Evolutionary conservation across 2,329 filamentous ascomycete species (phyloP), one percentile per base, ranked within the genome.

Genomic region (Neospermospora avenae): DNA sequence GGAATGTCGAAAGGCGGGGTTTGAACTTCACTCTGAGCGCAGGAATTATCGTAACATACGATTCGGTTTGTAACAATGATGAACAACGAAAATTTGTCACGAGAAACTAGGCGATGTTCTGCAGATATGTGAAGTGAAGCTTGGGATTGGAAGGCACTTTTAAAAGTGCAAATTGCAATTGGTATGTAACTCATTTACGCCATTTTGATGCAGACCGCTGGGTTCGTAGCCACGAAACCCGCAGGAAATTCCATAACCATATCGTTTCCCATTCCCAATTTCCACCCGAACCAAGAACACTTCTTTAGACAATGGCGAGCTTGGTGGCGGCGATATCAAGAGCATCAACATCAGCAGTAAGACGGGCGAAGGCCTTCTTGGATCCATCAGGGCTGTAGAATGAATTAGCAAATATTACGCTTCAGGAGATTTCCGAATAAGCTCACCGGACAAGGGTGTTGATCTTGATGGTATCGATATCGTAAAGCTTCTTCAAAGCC

Each of bases 241-340:
- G 58, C 58, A 59, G 57, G 59, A 56, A 61, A 52, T 55, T 61
- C 57, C 65, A 66, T 66, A 63, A 63, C 62, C 65, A 60, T 63
- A 64, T 67, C 66, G 62, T 65, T 42, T 20, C 18, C 39, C 39
- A 8, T 61, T 61, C 65, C 66, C 60, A 55, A 25, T 63, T 59
- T 55, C 37, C 48, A 72, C 76, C 75, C 75, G 75, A 77, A 75
- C 75, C 72, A 77, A 74, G 73, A 70, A 72, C 72, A 74, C 71
- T 68, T 71, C 71, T 73, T 89, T 96, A 98, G 77, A 98, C 95
- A 75, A 99, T 95, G 72, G 89, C 89, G 72, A 99, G 88, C 89
- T 98, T 99, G 80, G 95, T 98, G 75, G 95, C 96, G 68, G 95
- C 96, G 80, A 99, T 97, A 82, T 99, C 95, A 73, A 99, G 89